phyloP scores from a whole-genome alignment of 352 stramenopile genomes.

The Pythium monospermum region DNA sequence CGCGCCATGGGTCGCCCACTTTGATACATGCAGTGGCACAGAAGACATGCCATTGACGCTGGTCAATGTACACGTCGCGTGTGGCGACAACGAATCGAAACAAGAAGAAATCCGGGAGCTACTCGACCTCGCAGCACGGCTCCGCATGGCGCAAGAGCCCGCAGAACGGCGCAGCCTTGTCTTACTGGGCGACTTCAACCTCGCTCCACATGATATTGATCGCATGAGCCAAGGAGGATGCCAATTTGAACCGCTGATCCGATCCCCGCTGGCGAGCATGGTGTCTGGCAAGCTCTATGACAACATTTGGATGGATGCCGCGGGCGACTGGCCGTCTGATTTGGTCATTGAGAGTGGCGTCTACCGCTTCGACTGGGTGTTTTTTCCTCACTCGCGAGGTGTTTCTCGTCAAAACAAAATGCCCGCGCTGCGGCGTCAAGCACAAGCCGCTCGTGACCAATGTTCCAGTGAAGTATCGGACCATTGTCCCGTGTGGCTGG shows the following conservation, averaged over 20 bases:
- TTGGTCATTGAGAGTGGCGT: slow-evolving; percentile 35
- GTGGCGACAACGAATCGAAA: neutral
- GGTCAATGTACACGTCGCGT: slow-evolving; percentile 30
- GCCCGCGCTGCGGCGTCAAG: neutral
- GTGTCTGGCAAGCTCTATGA: slow-evolving; percentile 60
- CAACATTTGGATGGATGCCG: slow-evolving; percentile 52
- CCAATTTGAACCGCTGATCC: slow-evolving; percentile 36
- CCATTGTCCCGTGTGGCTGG: slow-evolving; percentile 61
- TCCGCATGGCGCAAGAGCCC: neutral
- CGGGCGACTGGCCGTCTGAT: slow-evolving; percentile 7
- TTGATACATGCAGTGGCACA: slow-evolving; percentile 18
- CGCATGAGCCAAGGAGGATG: slow-evolving; percentile 8
- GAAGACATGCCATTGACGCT: slow-evolving; percentile 30
- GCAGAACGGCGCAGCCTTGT: slow-evolving; percentile 25
- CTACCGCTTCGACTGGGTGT: slow-evolving; percentile 54
- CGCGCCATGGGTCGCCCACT: slow-evolving; percentile 41
- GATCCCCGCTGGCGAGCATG: slow-evolving; percentile 40
- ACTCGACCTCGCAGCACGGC: neutral
- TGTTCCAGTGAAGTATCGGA: slow-evolving; percentile 54
- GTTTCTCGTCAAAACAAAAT: slow-evolving; percentile 13
- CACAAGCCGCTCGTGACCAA: slow-evolving; percentile 31
- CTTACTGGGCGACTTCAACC: slow-evolving; percentile 64
- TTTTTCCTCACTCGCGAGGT: slow-evolving; percentile 36
- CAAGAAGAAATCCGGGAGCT: slow-evolving; percentile 16
- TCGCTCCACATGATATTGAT: slow-evolving; percentile 43